These are phyloP conservation scores for Aspergillus unguis DNA, from an alignment of 2,329 filamentous ascomycete species.

Conservation along the genomic window DNA sequence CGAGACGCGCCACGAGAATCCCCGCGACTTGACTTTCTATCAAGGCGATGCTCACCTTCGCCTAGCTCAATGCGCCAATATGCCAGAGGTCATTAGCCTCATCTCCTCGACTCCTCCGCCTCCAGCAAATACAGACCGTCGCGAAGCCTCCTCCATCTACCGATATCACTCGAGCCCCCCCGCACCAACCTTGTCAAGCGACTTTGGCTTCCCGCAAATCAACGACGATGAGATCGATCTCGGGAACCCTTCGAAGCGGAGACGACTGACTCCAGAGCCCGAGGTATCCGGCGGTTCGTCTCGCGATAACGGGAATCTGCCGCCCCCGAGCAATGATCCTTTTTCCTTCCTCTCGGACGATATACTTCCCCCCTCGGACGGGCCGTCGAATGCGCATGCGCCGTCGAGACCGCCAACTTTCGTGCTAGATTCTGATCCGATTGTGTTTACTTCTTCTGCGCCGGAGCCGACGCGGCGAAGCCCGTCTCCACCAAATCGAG, in stretches of 20 bases:
- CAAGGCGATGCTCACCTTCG: too few species aligned
- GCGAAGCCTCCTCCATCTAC: slow-evolving; percentile 16
- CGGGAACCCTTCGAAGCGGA: slow-evolving; percentile 32
- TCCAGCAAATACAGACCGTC: slow-evolving; percentile 11
- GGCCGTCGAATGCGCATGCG: slow-evolving; percentile 2
- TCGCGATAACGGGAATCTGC: not conserved
- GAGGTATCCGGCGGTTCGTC: not conserved
- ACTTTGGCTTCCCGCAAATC: slow-evolving; percentile 26
- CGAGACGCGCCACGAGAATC: too few species aligned
- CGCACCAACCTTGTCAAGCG: slow-evolving; percentile 23
- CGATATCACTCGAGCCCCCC: slow-evolving; percentile 13
- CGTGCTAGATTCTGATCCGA: slow-evolving; percentile 38
- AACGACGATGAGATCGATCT: slow-evolving; percentile 20
- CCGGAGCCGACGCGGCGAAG: slow-evolving; percentile 20
- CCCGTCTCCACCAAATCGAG: slow-evolving; percentile 1
- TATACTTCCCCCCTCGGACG: slow-evolving; percentile 19
- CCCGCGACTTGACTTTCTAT: too few species aligned
- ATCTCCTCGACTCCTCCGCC: slow-evolving; percentile 35
- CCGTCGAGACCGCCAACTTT: slow-evolving; percentile 12
- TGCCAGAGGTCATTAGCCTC: slow-evolving; percentile 41
- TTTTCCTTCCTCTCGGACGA: slow-evolving; percentile 31
- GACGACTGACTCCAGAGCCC: slow-evolving; percentile 26
- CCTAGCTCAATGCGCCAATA: slow-evolving; percentile 11
- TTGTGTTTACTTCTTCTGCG: slow-evolving; percentile 43
- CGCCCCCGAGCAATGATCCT: slow-evolving; percentile 11